Evolutionary conservation across 495 filamentous ascomycete species (phyloP).

Genomic region (Podospora anserina): DNA sequence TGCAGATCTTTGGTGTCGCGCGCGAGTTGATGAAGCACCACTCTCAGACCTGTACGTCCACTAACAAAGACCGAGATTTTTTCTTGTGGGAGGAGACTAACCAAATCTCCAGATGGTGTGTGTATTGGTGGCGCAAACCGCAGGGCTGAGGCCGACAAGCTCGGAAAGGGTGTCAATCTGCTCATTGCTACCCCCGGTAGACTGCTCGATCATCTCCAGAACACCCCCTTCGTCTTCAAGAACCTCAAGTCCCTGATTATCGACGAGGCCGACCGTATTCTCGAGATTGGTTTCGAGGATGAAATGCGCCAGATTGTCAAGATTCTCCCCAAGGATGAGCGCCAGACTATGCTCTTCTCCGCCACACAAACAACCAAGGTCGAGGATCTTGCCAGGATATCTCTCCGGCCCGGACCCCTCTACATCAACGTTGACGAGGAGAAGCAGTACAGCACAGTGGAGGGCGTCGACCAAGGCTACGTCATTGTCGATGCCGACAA

Average conservation of each 20-base stretch:
- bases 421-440: conserved; percentile 87
- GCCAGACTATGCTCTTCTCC: conserved; percentile 96
- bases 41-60: conserved; percentile 64
- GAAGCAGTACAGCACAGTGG: conserved; percentile 63
- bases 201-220: conserved; percentile 90
- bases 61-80: background rate
- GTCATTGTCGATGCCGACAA: conserved; percentile 90
- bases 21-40: conserved; percentile 75
- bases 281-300: conserved; percentile 97
- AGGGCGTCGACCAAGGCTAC: conserved; percentile 92
- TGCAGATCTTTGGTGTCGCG: conserved; percentile 95
- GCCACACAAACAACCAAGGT: conserved; percentile 98
- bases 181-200: conserved; percentile 91
- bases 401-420: conserved; percentile 82
- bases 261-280: conserved; percentile 88
- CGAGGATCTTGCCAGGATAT: conserved; percentile 92
- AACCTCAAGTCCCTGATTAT: conserved; percentile 79
- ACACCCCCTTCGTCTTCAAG: conserved; percentile 91
- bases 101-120: conserved; percentile 61
- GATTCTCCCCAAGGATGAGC: conserved; percentile 81
- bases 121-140: conserved; percentile 94
- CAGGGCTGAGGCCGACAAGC: conserved; percentile 87
- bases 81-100: background rate
- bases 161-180: conserved; percentile 89
- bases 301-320: conserved; percentile 98